Evolutionary conservation across 345 rosid species (phyloP).

Genomic region (Syzygium oleosum): DNA sequence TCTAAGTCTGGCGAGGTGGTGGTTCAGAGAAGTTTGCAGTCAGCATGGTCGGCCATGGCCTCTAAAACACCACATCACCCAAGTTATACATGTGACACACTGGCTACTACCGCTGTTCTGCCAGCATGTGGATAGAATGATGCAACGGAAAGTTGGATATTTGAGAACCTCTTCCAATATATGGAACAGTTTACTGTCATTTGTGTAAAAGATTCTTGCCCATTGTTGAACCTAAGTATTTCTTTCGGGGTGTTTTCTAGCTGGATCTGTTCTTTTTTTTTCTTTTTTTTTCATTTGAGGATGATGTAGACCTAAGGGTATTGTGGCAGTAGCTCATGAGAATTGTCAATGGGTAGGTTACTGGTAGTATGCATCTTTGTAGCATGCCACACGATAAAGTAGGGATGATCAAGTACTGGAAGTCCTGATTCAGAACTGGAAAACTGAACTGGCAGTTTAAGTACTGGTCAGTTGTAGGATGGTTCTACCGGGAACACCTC

Average conservation of each 20-base stretch:
- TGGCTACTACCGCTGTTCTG: neutral
- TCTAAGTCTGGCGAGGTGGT: neutral
- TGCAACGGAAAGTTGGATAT: neutral
- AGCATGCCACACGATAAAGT: neutral
- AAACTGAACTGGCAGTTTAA: neutral
- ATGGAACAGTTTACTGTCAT: neutral
- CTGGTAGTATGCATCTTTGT: neutral
- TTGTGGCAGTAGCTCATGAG: neutral
- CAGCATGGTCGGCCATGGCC: neutral
- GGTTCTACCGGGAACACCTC: neutral
- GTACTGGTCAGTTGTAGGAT: neutral
- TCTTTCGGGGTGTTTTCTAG: neutral
- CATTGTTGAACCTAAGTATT: neutral
- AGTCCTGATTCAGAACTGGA: neutral
- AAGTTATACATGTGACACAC: neutral
- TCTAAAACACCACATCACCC: neutral
- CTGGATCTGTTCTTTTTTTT: neutral
- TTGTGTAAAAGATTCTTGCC: neutral
- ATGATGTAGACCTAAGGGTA: neutral
- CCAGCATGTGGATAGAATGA: neutral
- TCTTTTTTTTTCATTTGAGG: neutral
- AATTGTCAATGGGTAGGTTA: neutral
- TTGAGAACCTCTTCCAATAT: neutral
- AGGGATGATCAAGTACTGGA: neutral
- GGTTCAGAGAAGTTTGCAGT: neutral